Percentiles rank a stretch among this genome's conserved stretches.
Conservation (phyloP, 768 basidiomycete genomes). For the Daedalea quercina region DNA sequence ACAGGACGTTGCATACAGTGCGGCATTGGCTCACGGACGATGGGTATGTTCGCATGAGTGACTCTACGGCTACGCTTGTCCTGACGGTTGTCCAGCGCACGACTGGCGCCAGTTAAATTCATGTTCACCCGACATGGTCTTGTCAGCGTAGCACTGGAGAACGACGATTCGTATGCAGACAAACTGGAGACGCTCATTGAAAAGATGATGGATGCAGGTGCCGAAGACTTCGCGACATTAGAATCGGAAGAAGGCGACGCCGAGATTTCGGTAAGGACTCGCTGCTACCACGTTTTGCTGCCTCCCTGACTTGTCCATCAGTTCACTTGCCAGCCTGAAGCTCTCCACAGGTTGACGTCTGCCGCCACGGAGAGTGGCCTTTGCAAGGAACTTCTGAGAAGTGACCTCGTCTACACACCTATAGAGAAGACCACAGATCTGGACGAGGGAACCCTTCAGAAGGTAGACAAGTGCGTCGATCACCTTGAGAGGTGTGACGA, state of each 20-base stretch:
- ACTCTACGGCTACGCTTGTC: background rate
- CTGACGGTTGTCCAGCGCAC: conserved; percentile 35
- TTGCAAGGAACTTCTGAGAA: conserved; percentile 34
- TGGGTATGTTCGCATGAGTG: too few species aligned
- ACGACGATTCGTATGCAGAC: conserved; percentile 23
- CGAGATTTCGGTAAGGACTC: conserved; percentile 15
- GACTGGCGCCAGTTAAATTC: conserved; percentile 55
- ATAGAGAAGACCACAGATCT: conserved; percentile 31
- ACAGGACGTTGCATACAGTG: conserved; percentile 52
- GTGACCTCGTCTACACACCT: conserved; percentile 52
- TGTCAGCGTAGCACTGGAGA: conserved; percentile 37
- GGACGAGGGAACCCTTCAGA: conserved; percentile 26
- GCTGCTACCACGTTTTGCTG: background rate
- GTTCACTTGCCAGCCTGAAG: conserved; percentile 40
- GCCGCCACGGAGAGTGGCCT: conserved; percentile 25
- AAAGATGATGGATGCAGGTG: conserved; percentile 31
- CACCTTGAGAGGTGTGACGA: conserved; percentile 58
- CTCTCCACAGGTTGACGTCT: conserved; percentile 32
- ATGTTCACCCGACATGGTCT: conserved; percentile 55
- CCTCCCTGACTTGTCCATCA: conserved; percentile 18
- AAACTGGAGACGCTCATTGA: conserved; percentile 33
- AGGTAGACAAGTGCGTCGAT: too few species aligned
- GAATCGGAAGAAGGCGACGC: conserved; percentile 23
- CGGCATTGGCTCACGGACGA: conserved; percentile 36
- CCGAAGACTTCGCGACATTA: conserved; percentile 38